Base-by-base conservation (phyloP, 2,329 filamentous ascomycete species). In the Aureobasidium sp. region DNA sequence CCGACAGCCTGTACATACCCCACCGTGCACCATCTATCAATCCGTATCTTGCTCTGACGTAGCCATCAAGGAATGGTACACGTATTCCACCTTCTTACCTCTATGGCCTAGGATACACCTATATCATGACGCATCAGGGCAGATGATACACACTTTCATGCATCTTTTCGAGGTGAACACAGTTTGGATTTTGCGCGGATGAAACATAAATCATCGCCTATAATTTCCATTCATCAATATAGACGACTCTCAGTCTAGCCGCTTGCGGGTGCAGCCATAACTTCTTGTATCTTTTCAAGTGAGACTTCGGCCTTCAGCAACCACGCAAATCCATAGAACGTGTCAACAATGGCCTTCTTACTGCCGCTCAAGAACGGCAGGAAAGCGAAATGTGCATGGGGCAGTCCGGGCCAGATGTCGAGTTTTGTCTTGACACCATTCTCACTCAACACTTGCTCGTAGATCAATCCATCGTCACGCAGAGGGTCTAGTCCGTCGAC, bases 381-480 rank as follows among this genome's bases (percentile, higher is more conserved):
- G 59, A 72, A 70, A 36, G 65, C 63, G 50, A 68, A 70, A 54
- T 82, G 66, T 68, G 73, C 74, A 68, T 79, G 78, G 8, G 75
- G 76, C 59, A 76, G 6, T 44, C 57, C 57, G 0, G 70, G 64
- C 66, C 76, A 79, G 6, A 78, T 66, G 64, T 80, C 75, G 13
- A 81, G 42, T 53, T 71, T 74, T 1, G 79, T 81, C 65, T 72
- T 67, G 8, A 81, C 71, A 5, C 70, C 75, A 1, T 78, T 74
- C 59, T 78, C 77, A 36, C 74, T 70, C 62, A 84, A 66, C 2
- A 78, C 67, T 42, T 74, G 69, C 64, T 82, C 80, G 64, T 83
- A 84, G 0, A 83, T 77, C 49, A 84, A 63, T 0, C 72, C 78
- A 59, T 83, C 81, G 62, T 85, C 82, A 4, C 82, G 70, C 3